Base-by-base conservation (phyloP, 176 grass and related monocot genomes). In the Cenchrus purpureus region DNA sequence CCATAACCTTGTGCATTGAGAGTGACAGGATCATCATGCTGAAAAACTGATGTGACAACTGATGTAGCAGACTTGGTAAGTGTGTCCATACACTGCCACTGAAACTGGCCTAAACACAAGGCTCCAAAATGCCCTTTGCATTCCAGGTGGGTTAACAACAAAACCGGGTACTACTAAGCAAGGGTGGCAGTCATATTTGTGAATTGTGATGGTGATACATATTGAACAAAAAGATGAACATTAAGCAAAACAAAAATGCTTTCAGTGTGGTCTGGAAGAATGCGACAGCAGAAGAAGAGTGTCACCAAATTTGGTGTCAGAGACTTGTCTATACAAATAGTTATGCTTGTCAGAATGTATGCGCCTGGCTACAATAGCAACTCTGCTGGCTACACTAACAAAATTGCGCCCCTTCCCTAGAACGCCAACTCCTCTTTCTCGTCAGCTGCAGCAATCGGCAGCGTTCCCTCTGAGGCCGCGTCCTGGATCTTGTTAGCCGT, bases 341-440 rank as follows among this genome's bases (percentile, higher is more conserved):
- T 71, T 57, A 84, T 79, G 61, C 59, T 83, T 61, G 61, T 90
- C 84, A 75, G 52, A 32, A 75, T 83, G 79, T 52, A 73, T 65
- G 44, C 81, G 17, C 71, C 88, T 63, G 79, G 75, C 76, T 85
- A 71, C 76, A 87, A 74, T 60, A 76, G 62, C 70, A 73, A 83
- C 87, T 83, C 87, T 85, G 85, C 60, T 82, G 73, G 54, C 90
- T 92, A 89, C 58, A 77, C 88, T 88, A 95, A 93, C 92, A 90
- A 91, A 88, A 75, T 64, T 87, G 66, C n/a, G 68, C 16, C 67
- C 67, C 46, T 17, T 65, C 84, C 84, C 84, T 91, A 98, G 74
- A 98, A 98, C 12, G 79, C 90, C 75, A 92, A 91, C 43, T 99
- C 86, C 56, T 95, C 95, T 76, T 97, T 91, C 80, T 95, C 93